phyloP scores from a whole-genome alignment of 2,329 filamentous ascomycete species.

The Leptographium lundbergii region DNA sequence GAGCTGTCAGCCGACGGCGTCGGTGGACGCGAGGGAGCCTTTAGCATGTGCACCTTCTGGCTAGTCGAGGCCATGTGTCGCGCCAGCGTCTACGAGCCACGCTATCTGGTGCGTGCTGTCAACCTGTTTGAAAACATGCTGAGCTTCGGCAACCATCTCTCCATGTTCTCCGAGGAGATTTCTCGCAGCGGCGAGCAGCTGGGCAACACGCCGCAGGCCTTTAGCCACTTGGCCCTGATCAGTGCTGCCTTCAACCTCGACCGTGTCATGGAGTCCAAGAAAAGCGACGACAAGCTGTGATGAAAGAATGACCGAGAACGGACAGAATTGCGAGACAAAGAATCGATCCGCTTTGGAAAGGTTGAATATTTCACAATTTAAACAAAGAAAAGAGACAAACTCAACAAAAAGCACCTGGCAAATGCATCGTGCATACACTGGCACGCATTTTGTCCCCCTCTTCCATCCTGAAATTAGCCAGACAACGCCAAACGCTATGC shows the following conservation, averaged over 20 bases:
- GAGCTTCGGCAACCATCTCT: conserved; percentile 61
- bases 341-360: neutral
- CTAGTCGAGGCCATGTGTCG: conserved; percentile 66
- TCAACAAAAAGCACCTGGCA: neutral
- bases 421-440: neutral
- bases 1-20: conserved; percentile 61
- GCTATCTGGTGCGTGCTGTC: conserved; percentile 48
- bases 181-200: conserved; percentile 62
- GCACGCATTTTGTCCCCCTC: neutral
- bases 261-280: conserved; percentile 27
- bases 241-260: conserved; percentile 68
- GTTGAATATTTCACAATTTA: neutral
- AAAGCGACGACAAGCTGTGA: conserved; percentile 12
- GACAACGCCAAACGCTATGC: conserved; percentile 3
- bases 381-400: neutral
- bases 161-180: conserved; percentile 73
- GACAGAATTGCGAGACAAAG: neutral
- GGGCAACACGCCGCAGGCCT: conserved; percentile 69
- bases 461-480: neutral
- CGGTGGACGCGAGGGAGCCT: conserved; percentile 62
- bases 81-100: conserved; percentile 51
- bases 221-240: conserved; percentile 63
- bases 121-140: conserved; percentile 70
- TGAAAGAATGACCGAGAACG: neutral
- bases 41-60: conserved; percentile 77